phyloP scores from a whole-genome alignment of 2,329 filamentous ascomycete species.

The Rhynchosporium secalis region DNA sequence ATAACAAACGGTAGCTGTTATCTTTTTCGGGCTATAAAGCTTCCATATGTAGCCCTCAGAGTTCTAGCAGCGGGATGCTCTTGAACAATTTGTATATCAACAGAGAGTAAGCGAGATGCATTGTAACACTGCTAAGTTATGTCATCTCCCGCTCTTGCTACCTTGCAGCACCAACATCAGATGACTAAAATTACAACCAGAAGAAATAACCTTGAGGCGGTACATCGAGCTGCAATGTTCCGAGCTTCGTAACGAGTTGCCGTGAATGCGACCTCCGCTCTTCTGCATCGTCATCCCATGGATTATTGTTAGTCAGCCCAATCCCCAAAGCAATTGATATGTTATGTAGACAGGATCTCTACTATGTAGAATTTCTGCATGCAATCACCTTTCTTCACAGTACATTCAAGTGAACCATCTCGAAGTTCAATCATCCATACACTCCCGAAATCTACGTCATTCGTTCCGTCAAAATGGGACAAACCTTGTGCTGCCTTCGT shows the following conservation, averaged over 20 bases:
- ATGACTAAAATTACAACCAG: background rate
- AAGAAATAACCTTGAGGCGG: background rate
- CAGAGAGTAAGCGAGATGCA: background rate
- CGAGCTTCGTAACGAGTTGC: background rate
- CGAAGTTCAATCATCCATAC: background rate
- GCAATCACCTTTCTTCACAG: background rate
- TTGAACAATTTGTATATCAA: background rate
- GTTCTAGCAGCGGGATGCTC: too few relatives aligned
- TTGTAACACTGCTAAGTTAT: background rate
- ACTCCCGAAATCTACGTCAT: background rate
- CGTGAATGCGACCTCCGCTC: background rate
- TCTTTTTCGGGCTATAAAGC: too few relatives aligned
- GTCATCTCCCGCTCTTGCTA: background rate
- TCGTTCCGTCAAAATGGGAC: background rate
- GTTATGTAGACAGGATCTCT: background rate
- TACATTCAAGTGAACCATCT: background rate
- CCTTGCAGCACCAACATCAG: background rate
- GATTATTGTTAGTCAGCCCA: background rate
- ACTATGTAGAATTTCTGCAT: background rate
- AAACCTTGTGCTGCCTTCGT: constrained; percentile 4
- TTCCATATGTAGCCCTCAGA: too few relatives aligned
- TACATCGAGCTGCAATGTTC: background rate
- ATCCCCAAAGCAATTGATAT: background rate
- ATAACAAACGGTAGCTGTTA: constrained; percentile 39
- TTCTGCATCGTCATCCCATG: constrained; percentile 10